Conservation (phyloP, 1,284 basidiomycete genomes). For the Ustilago hordei region DNA sequence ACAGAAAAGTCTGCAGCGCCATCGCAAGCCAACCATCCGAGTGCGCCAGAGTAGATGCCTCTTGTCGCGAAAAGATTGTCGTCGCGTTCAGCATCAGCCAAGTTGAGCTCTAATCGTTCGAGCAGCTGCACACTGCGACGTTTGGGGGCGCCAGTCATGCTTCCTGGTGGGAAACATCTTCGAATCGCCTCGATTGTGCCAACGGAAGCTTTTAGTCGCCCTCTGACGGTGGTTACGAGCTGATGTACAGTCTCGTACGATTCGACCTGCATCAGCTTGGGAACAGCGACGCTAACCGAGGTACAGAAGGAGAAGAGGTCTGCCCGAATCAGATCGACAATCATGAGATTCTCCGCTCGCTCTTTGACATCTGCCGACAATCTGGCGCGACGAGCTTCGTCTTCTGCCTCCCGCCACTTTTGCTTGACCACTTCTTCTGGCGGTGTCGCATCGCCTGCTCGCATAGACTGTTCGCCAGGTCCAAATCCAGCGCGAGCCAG, state of each 20-base stretch:
- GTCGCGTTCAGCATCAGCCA: constrained; percentile 28
- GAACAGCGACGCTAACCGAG: constrained; percentile 82
- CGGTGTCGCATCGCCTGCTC: constrained; percentile 22
- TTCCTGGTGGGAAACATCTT: constrained; percentile 77
- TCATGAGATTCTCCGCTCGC: constrained; percentile 97
- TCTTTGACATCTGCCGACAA: constrained; percentile 86
- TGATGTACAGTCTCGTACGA: constrained; percentile 96
- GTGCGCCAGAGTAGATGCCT: constrained; percentile 83
- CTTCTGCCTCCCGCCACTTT: constrained; percentile 59
- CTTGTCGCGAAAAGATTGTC: constrained; percentile 70
- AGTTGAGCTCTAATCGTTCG: constrained; percentile 77
- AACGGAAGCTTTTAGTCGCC: constrained; percentile 72
- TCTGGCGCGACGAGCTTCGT: constrained; percentile 70
- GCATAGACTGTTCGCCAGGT: constrained; percentile 54
- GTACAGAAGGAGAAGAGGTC: constrained; percentile 81
- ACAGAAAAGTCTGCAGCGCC: constrained; percentile 93
- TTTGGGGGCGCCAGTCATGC: constrained; percentile 98
- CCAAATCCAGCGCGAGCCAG: constrained; percentile 63
- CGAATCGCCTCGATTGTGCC: constrained; percentile 80
- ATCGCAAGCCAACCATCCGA: constrained; percentile 91
- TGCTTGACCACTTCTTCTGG: constrained; percentile 40
- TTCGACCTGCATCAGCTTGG: constrained; percentile 88
- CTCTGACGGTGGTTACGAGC: constrained; percentile 86
- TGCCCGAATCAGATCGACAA: constrained; percentile 94
- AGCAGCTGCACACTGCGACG: constrained; percentile 91